Conservation (phyloP, 257 asterid species). For the Gynochthodes officinalis region DNA sequence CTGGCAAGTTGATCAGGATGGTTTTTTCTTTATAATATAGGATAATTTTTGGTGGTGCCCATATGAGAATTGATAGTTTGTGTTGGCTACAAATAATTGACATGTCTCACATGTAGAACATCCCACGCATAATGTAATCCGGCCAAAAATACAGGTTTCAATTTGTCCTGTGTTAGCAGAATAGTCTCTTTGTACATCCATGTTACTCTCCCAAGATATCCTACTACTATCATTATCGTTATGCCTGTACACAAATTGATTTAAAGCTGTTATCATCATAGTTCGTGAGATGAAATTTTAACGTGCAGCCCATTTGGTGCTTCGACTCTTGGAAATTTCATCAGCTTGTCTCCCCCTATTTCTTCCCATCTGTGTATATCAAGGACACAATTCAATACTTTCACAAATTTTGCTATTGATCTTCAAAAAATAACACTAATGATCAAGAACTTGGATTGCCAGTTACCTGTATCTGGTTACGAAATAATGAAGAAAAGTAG, state of each 20-base stretch:
- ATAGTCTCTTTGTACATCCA: slow-evolving; percentile 38
- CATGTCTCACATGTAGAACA: slow-evolving; percentile 16
- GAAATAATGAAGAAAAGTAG: slow-evolving; percentile 91
- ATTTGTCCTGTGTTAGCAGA: slow-evolving; percentile 42
- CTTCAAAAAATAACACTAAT: too few relatives aligned
- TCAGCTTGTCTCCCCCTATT: slow-evolving; percentile 74
- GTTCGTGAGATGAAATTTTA: slow-evolving; percentile 64
- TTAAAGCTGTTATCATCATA: not conserved
- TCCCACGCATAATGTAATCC: slow-evolving; percentile 4
- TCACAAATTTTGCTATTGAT: too few relatives aligned
- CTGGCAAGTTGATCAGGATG: not conserved
- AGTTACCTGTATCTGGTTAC: slow-evolving; percentile 72
- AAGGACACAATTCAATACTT: not conserved
- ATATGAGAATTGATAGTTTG: slow-evolving; percentile 5
- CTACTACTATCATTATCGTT: slow-evolving; percentile 4
- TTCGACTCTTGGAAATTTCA: slow-evolving; percentile 92
- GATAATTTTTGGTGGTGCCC: slow-evolving; percentile 10
- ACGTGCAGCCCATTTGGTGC: slow-evolving; percentile 88
- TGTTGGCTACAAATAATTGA: slow-evolving; percentile 10
- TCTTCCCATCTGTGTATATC: slow-evolving; percentile 66
- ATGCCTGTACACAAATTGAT: slow-evolving; percentile 35
- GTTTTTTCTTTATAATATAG: not conserved
- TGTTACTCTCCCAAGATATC: slow-evolving; percentile 27
- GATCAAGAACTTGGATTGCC: too few relatives aligned
- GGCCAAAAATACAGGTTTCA: slow-evolving; percentile 23